Conservation (phyloP, 192 early-diverging fungal genomes). For the Podila horticola region DNA sequence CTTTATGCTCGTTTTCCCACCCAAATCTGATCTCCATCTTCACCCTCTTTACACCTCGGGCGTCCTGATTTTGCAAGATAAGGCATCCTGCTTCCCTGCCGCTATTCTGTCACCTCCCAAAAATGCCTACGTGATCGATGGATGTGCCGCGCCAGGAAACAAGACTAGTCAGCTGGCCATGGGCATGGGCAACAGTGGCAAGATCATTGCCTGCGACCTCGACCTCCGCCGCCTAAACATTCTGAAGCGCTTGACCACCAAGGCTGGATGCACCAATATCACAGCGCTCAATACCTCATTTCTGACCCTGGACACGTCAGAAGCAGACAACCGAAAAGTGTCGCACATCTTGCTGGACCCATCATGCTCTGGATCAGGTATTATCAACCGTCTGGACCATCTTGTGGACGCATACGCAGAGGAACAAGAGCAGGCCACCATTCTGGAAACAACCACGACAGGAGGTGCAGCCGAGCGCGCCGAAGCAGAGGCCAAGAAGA, state of each 20-base stretch:
- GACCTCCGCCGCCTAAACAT: constrained; percentile 79
- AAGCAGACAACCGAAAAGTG: constrained; percentile 73
- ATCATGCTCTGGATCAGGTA: constrained; percentile 96
- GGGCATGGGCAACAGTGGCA: constrained; percentile 87
- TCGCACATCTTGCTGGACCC: constrained; percentile 95
- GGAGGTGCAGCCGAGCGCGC: constrained; percentile 44
- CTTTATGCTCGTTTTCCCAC: constrained; percentile 87
- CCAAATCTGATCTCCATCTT: constrained; percentile 89
- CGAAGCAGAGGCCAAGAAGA: constrained; percentile 41
- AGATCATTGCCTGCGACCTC: constrained; percentile 92
- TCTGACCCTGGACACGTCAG: constrained; percentile 81
- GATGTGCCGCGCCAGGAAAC: constrained; percentile 97
- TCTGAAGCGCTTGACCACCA: constrained; percentile 75
- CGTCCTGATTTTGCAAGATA: constrained; percentile 92
- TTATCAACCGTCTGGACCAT: constrained; percentile 88
- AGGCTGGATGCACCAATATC: constrained; percentile 87
- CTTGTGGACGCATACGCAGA: constrained; percentile 75
- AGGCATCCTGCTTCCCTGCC: constrained; percentile 95
- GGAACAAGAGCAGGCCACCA: constrained; percentile 42
- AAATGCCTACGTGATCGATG: constrained; percentile 82
- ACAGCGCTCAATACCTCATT: constrained; percentile 78
- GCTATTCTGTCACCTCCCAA: constrained; percentile 76
- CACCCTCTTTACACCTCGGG: constrained; percentile 81
- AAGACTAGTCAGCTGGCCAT: constrained; percentile 96
- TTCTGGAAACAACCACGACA: constrained; percentile 45